Conservation (phyloP, 495 filamentous ascomycete genomes). For the Trichocladium uniseriatum region DNA sequence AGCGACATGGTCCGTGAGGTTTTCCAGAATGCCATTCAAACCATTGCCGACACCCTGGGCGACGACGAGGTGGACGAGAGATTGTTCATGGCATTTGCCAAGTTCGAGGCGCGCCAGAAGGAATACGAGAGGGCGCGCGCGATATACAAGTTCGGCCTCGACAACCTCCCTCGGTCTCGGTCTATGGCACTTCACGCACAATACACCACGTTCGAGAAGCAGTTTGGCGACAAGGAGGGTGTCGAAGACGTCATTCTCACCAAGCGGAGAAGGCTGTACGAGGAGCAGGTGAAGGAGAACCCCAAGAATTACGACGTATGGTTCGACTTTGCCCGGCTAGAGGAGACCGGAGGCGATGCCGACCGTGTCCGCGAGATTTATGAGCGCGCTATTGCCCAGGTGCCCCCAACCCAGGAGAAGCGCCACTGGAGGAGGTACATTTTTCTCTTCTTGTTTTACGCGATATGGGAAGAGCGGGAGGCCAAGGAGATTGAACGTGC, state of each 20-base stretch:
- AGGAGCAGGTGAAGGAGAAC: slow-evolving; percentile 87
- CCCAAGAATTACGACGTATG: slow-evolving; percentile 91
- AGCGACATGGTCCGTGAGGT: slow-evolving; percentile 88
- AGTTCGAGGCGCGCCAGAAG: slow-evolving; percentile 86
- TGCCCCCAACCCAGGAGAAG: slow-evolving; percentile 93
- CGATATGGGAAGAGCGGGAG: slow-evolving; percentile 85
- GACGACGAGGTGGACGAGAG: slow-evolving; percentile 97
- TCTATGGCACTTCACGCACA: slow-evolving; percentile 78
- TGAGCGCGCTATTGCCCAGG: slow-evolving; percentile 90
- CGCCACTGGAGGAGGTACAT: slow-evolving; percentile 96
- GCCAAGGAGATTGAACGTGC: slow-evolving; percentile 70
- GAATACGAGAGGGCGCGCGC: slow-evolving; percentile 92
- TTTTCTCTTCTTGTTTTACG: slow-evolving; percentile 97
- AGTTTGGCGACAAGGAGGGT: slow-evolving; percentile 87
- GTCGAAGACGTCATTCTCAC: slow-evolving; percentile 91
- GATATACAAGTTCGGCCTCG: slow-evolving; percentile 94
- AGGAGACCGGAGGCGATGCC: slow-evolving; percentile 70
- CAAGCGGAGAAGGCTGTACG: slow-evolving; percentile 90
- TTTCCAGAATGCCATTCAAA: slow-evolving; percentile 80
- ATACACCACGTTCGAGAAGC: slow-evolving; percentile 97
- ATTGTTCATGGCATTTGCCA: slow-evolving; percentile 85
- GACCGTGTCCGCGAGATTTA: slow-evolving; percentile 86
- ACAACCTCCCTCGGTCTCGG: slow-evolving; percentile 80
- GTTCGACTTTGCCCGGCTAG: slow-evolving; percentile 90
- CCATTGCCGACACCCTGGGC: slow-evolving; percentile 80